phyloP scores from a whole-genome alignment of 306 rosid species.

The Parietaria judaica region DNA sequence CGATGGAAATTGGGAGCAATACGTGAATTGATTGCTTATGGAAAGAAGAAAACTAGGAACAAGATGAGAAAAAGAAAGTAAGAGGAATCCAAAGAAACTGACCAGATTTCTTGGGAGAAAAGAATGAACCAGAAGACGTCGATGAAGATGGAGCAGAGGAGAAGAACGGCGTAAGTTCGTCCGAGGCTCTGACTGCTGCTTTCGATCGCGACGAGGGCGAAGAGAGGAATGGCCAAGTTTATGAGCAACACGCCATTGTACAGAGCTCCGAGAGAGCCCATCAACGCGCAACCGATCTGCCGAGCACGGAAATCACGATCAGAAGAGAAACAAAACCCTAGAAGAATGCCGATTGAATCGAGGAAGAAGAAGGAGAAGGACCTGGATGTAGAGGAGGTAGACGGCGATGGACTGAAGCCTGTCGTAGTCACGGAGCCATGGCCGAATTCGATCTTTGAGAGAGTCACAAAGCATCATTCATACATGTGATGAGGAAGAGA shows the following conservation, averaged over 20 bases:
- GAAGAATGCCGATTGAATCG: not conserved
- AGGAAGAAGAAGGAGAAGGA: not conserved
- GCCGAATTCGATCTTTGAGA: slow-evolving; percentile 61
- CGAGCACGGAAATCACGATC: not conserved
- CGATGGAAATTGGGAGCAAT: too few relatives aligned
- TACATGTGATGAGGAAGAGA: slow-evolving; percentile 13
- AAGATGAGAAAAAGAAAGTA: not conserved
- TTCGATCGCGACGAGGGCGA: slow-evolving; percentile 91
- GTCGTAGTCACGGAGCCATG: slow-evolving; percentile 87
- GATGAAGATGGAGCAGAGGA: slow-evolving; percentile 57
- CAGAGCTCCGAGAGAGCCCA: slow-evolving; percentile 89
- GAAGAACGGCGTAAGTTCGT: slow-evolving; percentile 90
- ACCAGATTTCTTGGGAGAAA: slow-evolving; percentile 70
- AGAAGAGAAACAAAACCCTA: not conserved
- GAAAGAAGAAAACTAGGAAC: too few relatives aligned
- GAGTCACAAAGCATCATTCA: slow-evolving; percentile 55
- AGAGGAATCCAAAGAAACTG: slow-evolving; percentile 5
- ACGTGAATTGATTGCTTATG: too few relatives aligned
- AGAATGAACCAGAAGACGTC: slow-evolving; percentile 82
- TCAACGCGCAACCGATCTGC: slow-evolving; percentile 81
- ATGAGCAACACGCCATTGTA: slow-evolving; percentile 74
- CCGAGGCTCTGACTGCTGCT: slow-evolving; percentile 96
- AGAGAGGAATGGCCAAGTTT: slow-evolving; percentile 68
- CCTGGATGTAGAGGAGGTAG: slow-evolving; percentile 83
- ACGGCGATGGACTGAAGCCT: slow-evolving; percentile 75